Percentiles rank a stretch among this genome's conserved stretches.
Conservation (phyloP, 2,329 filamentous ascomycete genomes). For the Pseudocercospora vitis region DNA sequence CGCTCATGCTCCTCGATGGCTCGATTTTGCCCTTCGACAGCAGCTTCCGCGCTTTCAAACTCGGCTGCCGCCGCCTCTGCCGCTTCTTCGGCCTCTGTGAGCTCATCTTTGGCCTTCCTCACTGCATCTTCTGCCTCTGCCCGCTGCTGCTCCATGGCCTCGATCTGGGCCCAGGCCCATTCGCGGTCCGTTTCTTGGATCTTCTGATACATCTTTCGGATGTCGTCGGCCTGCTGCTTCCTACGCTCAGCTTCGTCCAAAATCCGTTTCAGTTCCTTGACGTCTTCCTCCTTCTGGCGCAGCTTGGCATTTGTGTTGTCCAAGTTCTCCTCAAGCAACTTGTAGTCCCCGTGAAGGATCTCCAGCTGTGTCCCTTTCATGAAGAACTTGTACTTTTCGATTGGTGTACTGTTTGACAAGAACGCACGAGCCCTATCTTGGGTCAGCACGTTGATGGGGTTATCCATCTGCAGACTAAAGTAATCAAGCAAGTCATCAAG, state of each 20-base stretch:
- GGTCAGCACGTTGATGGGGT: slow-evolving; percentile 91
- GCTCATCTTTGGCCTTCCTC: slow-evolving; percentile 44
- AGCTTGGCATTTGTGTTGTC: slow-evolving; percentile 70
- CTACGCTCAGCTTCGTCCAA: slow-evolving; percentile 64
- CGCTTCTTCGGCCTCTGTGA: slow-evolving; percentile 44
- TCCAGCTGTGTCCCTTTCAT: slow-evolving; percentile 92
- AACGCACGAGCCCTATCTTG: slow-evolving; percentile 95
- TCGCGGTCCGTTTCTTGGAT: slow-evolving; percentile 63
- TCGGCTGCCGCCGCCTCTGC: slow-evolving; percentile 47
- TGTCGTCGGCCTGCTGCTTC: slow-evolving; percentile 64
- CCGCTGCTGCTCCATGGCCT: slow-evolving; percentile 63
- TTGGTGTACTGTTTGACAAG: slow-evolving; percentile 76
- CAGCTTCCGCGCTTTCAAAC: slow-evolving; percentile 47
- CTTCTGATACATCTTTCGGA: slow-evolving; percentile 58
- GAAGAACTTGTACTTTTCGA: slow-evolving; percentile 95
- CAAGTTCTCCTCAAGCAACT: slow-evolving; percentile 74
- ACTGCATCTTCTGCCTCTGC: slow-evolving; percentile 35
- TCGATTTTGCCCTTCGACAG: slow-evolving; percentile 40
- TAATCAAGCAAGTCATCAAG: slow-evolving; percentile 92
- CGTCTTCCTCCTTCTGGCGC: slow-evolving; percentile 60
- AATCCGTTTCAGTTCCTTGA: slow-evolving; percentile 60
- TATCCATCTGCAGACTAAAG: slow-evolving; percentile 91
- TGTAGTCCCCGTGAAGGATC: slow-evolving; percentile 87
- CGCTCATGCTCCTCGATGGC: slow-evolving; percentile 37
- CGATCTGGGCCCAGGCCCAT: slow-evolving; percentile 84